A percentile compares a stretch with the other conserved stretches of the same genome.
Evolutionary conservation across 2,329 filamentous ascomycete species (phyloP).

Genomic region (Ambrosiella xylebori): DNA sequence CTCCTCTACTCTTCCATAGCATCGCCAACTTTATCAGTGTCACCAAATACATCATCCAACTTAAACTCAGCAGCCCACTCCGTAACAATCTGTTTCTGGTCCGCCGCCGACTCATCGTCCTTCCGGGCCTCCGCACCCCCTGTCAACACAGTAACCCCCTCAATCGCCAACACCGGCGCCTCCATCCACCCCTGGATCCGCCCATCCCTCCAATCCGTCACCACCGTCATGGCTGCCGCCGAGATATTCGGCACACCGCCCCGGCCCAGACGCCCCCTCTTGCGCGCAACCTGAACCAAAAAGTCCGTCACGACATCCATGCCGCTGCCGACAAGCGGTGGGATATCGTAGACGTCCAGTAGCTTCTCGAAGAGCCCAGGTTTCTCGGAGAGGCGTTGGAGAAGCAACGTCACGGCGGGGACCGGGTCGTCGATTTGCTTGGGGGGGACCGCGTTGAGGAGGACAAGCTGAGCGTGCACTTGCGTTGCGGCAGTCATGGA

Average conservation of each 20-base stretch:
- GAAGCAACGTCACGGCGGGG: conserved; percentile 68
- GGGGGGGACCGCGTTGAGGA: conserved; percentile 81
- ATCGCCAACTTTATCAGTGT: conserved; percentile 20
- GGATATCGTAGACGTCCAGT: conserved; percentile 67
- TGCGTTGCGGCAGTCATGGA: conserved; percentile 45
- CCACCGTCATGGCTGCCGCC: conserved; percentile 76
- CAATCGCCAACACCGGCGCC: conserved; percentile 48
- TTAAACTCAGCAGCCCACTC: conserved; percentile 93
- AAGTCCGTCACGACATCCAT: conserved; percentile 79
- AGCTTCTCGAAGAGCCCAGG: conserved; percentile 62
- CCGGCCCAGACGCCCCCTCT: conserved; percentile 72
- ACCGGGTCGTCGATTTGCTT: conserved; percentile 89
- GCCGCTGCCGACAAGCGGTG: conserved; percentile 52
- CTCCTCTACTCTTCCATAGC: conserved; percentile 33
- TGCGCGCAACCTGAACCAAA: conserved; percentile 83
- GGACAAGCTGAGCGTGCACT: conserved; percentile 67
- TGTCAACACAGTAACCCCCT: conserved; percentile 16
- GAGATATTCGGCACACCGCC: conserved; percentile 81
- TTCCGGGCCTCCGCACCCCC: conserved; percentile 18
- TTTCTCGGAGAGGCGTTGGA: conserved; percentile 60
- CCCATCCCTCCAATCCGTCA: conserved; percentile 93
- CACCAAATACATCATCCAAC: conserved; percentile 76
- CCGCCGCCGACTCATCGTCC: conserved; percentile 31
- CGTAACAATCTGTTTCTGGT: conserved; percentile 76
- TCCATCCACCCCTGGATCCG: conserved; percentile 86